Base-by-base conservation (phyloP, 2,329 filamentous ascomycete genomes). In the Exophiala sideris region DNA sequence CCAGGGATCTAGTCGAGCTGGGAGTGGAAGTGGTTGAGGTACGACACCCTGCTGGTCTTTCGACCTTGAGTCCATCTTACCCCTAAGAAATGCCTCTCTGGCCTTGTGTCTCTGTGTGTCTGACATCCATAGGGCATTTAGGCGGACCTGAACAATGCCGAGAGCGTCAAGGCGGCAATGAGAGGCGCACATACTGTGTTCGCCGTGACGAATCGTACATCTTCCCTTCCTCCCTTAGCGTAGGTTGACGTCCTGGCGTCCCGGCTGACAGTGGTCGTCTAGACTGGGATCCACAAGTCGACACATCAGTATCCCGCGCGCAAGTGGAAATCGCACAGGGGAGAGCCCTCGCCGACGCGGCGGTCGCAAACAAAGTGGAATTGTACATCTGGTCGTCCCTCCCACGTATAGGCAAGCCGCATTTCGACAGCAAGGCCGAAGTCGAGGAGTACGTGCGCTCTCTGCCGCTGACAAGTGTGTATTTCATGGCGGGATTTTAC, bases 121-220 rank as follows among this genome's bases (percentile, higher is more conserved):
- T 18, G 16, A 18, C 16, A 18, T 18, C 16, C 16, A 18, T 18
- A 2, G 16, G 9, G 36, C 34, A 8, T 18, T 11, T 61, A 73
- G 58, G 77, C 69, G 8, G 71, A 80, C 40, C 56, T 76, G 11
- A 61, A 67, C 38, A 66, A 73, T 54, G 65, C 65, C 12, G 55
- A 63, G 4, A 73, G 74, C 2, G 61, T 81, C 5, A 62, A 64
- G 5, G 20, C 56, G 9, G 78, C 77, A 1, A 60, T 81, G 24
- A 57, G 63, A 0, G 73, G 73, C 32, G 73, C 71, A 2, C 72
- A 80, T 58, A 75, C 75, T 0, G 72, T 79, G 24, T 81, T 79
- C 65, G 62, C 68, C 10, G 71, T 80, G 54, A 80, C 77, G 14
- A 71, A 53, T 66, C 75, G 24, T 50, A 48, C 39, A 35, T 21